Percentiles rank a stretch among this genome's conserved stretches.
Conservation (phyloP, 805 yeast species). For the Wickerhamiella sorbophila region DNA sequence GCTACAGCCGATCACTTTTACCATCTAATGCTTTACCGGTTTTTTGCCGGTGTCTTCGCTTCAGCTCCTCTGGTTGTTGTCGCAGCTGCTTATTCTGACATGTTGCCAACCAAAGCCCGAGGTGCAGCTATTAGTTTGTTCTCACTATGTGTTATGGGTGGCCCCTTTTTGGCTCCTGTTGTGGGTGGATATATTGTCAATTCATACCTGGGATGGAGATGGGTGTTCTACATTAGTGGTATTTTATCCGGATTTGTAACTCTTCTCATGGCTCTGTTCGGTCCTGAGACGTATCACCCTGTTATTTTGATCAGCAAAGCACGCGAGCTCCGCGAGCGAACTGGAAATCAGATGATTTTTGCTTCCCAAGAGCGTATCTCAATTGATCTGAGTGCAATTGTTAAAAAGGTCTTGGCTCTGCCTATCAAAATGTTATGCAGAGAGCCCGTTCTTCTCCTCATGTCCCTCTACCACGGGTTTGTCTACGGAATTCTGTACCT, state of each 20-base stretch:
- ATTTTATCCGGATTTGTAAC: slow-evolving; percentile 25
- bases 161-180: slow-evolving; percentile 20
- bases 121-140: slow-evolving; percentile 13
- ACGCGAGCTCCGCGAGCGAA: slow-evolving; percentile 29
- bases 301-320: slow-evolving; percentile 32
- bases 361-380: slow-evolving; percentile 34
- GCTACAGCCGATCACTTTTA: slow-evolving; percentile 15
- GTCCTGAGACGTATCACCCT: slow-evolving; percentile 24
- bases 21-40: slow-evolving; percentile 46
- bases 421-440: slow-evolving; percentile 24
- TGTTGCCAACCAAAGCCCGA: slow-evolving; percentile 11
- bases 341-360: slow-evolving; percentile 38
- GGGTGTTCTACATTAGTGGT: slow-evolving; percentile 38
- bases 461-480: slow-evolving; percentile 27
- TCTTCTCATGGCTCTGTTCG: slow-evolving; percentile 25
- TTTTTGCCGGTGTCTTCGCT: slow-evolving; percentile 68
- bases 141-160: slow-evolving; percentile 10
- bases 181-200: slow-evolving; percentile 50
- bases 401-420: slow-evolving; percentile 21
- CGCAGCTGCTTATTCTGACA: slow-evolving; percentile 16
- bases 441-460: slow-evolving; percentile 27
- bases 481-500: slow-evolving; percentile 28
- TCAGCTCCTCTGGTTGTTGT: slow-evolving; percentile 39
- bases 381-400: slow-evolving; percentile 28
- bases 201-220: slow-evolving; percentile 51